Percentiles rank a stretch among this genome's conserved stretches.
Conservation (phyloP, 371 early-diverging fungal genomes). For the Blakeslea trispora region DNA sequence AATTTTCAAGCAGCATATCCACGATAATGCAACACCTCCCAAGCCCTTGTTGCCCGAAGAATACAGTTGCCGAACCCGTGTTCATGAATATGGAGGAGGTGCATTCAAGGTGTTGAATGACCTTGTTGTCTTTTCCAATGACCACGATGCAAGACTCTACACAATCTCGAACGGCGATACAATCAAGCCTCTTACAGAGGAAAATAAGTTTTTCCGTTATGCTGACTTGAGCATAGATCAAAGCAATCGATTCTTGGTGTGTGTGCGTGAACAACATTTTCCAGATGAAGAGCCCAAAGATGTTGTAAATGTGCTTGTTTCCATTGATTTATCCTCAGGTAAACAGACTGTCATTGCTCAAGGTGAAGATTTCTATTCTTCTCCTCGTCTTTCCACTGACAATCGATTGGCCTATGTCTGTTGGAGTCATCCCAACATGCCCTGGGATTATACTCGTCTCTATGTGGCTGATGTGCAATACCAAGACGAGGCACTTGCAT, state of each 20-base stretch:
- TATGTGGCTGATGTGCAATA: slow-evolving; percentile 42
- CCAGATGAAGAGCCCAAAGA: slow-evolving; percentile 60
- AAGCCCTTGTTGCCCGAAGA: slow-evolving; percentile 30
- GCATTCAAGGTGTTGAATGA: slow-evolving; percentile 59
- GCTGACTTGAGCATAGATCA: slow-evolving; percentile 65
- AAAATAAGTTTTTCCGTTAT: slow-evolving; percentile 53
- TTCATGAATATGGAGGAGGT: slow-evolving; percentile 81
- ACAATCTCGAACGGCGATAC: slow-evolving; percentile 34
- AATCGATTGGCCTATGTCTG: slow-evolving; percentile 59
- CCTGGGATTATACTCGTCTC: slow-evolving; percentile 75
- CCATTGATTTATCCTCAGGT: slow-evolving; percentile 46
- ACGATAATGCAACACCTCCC: slow-evolving; percentile 4
- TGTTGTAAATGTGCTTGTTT: slow-evolving; percentile 62
- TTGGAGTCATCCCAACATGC: slow-evolving; percentile 80
- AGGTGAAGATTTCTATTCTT: slow-evolving; percentile 68
- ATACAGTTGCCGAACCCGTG: slow-evolving; percentile 53
- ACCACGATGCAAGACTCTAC: slow-evolving; percentile 58
- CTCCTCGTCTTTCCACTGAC: slow-evolving; percentile 54
- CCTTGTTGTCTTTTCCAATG: slow-evolving; percentile 65
- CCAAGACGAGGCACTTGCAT: slow-evolving; percentile 7
- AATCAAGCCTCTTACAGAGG: slow-evolving; percentile 50
- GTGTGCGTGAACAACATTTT: slow-evolving; percentile 70
- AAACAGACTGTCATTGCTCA: slow-evolving; percentile 47
- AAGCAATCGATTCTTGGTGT: slow-evolving; percentile 51
- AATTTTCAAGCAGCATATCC: slow-evolving; percentile 31